Base-by-base conservation (phyloP, 768 basidiomycete genomes). In the Termitomyces sp. region DNA sequence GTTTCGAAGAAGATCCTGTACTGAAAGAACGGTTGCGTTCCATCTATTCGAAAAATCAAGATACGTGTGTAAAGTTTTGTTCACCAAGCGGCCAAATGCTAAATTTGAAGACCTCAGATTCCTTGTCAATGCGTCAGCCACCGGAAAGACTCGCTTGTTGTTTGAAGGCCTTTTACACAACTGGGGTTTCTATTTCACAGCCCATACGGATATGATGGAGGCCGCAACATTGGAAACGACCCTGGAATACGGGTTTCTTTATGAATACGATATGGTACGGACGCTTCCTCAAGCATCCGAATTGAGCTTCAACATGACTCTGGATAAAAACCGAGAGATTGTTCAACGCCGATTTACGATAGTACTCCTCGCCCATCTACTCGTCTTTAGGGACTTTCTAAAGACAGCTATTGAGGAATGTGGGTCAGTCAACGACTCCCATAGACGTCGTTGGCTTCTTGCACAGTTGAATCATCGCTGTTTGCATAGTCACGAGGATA, bases 141-240 rank as follows among this genome's bases (percentile, higher is more conserved):
- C 60, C 2, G 50, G 40, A 20, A 58, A 62, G 52, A 57, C 54
- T 15, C 60, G 60, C 15, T 49, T 61, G 22, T 38, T 40, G 20
- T 51, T 40, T 11, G 60, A 61, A 42, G 55, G 60, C 18, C 60
- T 61, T 33, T 61, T 48, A 22, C 55, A 57, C 5, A 12, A 61
- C n/a, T 62, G 61, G 56, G 56, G 61, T 33, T 32, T 57, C 33
- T 62, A 62, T 57, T 35, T 62, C 16, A 57, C 44, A 7, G 33
- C 32, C 6, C 7, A n/a, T 16, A 3, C 35, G 20, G 45, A 38
- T 13, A 49, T 13, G 0, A 22, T n/a, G 13, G 56, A 57, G 5
- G 44, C 56, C 32, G 2, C 16, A 4, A 7, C 56, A 35, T 20
- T 57, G n/a, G 3, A 56, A 4, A 2, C 4, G 18, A 20, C 40